These are phyloP conservation scores for Populus hybrid DNA, from an alignment of 441 rosid species.

Conservation along the genomic window DNA sequence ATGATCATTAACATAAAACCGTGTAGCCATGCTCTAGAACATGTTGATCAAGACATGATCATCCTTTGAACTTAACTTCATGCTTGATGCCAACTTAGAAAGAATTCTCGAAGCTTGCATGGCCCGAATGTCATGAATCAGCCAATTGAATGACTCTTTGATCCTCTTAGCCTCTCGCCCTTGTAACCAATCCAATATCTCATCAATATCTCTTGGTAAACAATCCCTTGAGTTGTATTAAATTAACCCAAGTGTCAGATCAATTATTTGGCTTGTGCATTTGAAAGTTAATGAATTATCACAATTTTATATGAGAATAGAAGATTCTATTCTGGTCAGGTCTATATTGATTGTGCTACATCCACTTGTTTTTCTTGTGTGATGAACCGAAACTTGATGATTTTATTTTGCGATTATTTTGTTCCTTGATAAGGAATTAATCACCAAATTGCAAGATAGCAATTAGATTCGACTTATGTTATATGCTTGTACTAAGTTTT, in stretches of 20 bases:
- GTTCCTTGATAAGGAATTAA: no score
- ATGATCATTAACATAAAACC: no score
- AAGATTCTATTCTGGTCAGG: not conserved
- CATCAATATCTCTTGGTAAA: no score
- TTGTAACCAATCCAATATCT: no score
- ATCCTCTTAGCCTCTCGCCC: no score
- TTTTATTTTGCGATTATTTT: not conserved
- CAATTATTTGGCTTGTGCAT: not conserved
- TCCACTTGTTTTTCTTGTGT: not conserved
- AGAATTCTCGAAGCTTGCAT: no score
- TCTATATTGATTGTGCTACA: constrained; percentile 4
- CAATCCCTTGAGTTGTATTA: not conserved
- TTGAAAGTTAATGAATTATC: not conserved
- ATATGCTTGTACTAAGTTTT: not conserved
- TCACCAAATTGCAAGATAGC: not conserved
- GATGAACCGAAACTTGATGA: not conserved
- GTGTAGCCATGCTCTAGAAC: no score
- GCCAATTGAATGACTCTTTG: no score
- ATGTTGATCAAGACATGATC: no score
- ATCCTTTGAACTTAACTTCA: no score
- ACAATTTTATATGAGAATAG: not conserved
- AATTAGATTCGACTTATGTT: not conserved
- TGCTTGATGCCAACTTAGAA: no score
- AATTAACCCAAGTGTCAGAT: not conserved
- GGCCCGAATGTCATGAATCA: no score